Evolutionary conservation across 768 basidiomycete genomes (phyloP), one percentile per base, ranked within the genome.

Genomic region (Leccinum fibrillosum): DNA sequence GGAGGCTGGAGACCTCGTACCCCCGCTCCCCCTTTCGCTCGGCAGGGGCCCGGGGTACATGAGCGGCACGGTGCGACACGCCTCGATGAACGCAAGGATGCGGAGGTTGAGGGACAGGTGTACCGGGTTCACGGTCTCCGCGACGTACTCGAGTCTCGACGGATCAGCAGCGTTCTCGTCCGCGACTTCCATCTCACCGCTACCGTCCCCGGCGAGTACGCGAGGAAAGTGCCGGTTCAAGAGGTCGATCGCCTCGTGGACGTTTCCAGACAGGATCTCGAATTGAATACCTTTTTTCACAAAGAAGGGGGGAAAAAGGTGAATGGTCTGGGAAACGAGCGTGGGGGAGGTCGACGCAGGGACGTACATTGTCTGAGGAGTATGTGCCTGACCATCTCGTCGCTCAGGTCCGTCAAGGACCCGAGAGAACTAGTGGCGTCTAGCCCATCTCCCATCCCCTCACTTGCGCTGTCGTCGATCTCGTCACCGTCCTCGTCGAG

Each of bases 1-100:
- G 21, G 19, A 50, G 52, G 48, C 30, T 15, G 49, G 57, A 26
- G 34, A 55, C 49, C 53, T 52, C n/a, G 58, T 53, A 54, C 17
- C 62, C 44, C 44, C 60, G 52, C 13, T 57, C 10, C 42, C 5
- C 19, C n/a, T 44, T 2, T 19, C 42, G 42, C n/a, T 44, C 10
- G 42, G 19, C 0, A 44, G 42, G 42, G 39, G 68, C 58, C 25
- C 74, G 62, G 37, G 71, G 64, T 80, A 81, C 3, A 74, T 74
- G 17, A 92, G 78, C 4, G 90, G 89, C 12, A 82, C 69, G 2
- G 89, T 88, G 28, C 93, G 85, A 62, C 92, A 86, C 21, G 86
- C 82, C 72, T 98, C 95, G 66, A 91, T 86, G 75, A 97, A 98
- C 2, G 84, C 83, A 44, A 90, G 86, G 50, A 97, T 90, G 52